phyloP scores from a whole-genome alignment of 2,329 filamentous ascomycete species.

The Hypoxylon sp. region DNA sequence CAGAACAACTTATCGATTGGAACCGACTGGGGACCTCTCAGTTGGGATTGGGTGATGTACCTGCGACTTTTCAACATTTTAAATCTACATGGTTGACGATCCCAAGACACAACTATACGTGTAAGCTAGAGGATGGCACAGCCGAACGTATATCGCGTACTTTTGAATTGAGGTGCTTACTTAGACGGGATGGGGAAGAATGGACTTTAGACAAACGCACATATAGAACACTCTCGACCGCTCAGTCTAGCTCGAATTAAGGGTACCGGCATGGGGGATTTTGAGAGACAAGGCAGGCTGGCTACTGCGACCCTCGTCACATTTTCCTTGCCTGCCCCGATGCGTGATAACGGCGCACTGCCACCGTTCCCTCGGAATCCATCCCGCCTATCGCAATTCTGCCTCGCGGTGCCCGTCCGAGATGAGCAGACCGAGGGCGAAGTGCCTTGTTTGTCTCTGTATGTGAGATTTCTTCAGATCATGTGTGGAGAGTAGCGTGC shows the following conservation, averaged over 20 bases:
- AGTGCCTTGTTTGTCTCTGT: neutral
- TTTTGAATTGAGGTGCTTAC: slow-evolving; percentile 18
- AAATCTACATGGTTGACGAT: slow-evolving; percentile 7
- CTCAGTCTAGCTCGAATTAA: neutral
- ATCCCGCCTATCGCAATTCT: slow-evolving; percentile 20
- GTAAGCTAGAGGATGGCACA: slow-evolving; percentile 27
- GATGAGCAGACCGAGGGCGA: slow-evolving; percentile 20
- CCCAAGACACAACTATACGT: slow-evolving; percentile 13
- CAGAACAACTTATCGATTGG: slow-evolving; percentile 39
- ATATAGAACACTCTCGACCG: slow-evolving; percentile 16
- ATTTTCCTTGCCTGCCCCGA: slow-evolving; percentile 27
- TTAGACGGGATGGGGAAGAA: slow-evolving; percentile 1
- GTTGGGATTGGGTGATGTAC: slow-evolving; percentile 29
- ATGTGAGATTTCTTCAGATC: slow-evolving; percentile 15
- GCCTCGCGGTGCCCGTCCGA: slow-evolving; percentile 22
- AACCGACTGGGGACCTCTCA: slow-evolving; percentile 33
- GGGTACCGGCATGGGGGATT: slow-evolving; percentile 28
- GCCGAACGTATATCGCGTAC: slow-evolving; percentile 24
- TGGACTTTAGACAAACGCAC: slow-evolving; percentile 19
- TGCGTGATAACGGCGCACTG: slow-evolving; percentile 43
- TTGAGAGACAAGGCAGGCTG: slow-evolving; percentile 21
- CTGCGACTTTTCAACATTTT: slow-evolving; percentile 9
- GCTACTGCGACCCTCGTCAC: slow-evolving; percentile 44
- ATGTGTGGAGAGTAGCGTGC: slow-evolving; percentile 11
- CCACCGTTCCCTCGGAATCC: slow-evolving; percentile 37